These are phyloP conservation scores for Euphorbia celastroides DNA, from an alignment of 441 rosid species.

Conservation along the genomic window DNA sequence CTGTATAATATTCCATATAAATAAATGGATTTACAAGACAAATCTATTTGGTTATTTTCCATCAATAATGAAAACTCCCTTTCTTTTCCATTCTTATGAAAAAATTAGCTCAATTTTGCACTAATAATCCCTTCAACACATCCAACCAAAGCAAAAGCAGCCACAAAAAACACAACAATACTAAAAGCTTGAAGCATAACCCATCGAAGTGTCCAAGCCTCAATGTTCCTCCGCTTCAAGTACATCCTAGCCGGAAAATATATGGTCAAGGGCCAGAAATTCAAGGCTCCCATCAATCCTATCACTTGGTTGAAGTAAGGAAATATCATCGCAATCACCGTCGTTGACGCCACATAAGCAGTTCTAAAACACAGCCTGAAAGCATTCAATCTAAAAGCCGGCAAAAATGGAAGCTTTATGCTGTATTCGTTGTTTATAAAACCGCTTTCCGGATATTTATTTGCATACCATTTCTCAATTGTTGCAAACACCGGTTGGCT, in stretches of 20 bases:
- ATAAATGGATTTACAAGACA: too few species aligned
- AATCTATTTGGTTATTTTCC: too few species aligned
- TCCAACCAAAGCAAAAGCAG: too few species aligned
- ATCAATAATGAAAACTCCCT: too few species aligned
- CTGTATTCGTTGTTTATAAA: conserved; percentile 34
- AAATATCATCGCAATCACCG: conserved; percentile 46
- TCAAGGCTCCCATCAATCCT: conserved; percentile 66
- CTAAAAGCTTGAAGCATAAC: too few species aligned
- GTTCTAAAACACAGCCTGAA: conserved; percentile 55
- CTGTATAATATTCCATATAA: too few species aligned
- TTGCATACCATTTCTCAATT: conserved; percentile 41
- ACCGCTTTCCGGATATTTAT: conserved; percentile 38
- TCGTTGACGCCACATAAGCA: conserved; percentile 49
- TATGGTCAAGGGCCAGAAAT: conserved; percentile 74
- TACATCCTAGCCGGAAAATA: conserved; percentile 87
- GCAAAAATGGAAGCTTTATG: conserved; percentile 32
- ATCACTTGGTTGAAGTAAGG: conserved; percentile 80
- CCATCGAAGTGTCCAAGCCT: too few species aligned
- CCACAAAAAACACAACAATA: too few species aligned
- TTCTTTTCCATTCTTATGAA: too few species aligned
- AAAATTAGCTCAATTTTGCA: too few species aligned
- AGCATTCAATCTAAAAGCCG: conserved; percentile 33
- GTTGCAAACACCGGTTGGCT: conserved; percentile 64
- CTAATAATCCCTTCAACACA: too few species aligned
- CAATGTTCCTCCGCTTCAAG: too few species aligned